Conservation (phyloP, 177 flowering plant species). For the Vitis hybrid region DNA sequence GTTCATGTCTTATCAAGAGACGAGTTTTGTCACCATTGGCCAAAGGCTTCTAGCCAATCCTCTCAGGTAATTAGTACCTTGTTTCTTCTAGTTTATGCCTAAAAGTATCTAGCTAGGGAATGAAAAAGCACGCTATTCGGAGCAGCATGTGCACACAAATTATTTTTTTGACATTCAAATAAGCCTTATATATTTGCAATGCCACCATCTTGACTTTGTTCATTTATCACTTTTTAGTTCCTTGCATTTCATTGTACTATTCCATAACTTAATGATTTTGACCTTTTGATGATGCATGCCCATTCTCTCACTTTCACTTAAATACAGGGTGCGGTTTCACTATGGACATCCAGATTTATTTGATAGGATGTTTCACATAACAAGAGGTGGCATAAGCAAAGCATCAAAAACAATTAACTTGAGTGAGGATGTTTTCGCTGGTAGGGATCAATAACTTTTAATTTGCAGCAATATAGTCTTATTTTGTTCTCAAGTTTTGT, state of each 20-base stretch:
- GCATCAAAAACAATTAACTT: slow-evolving; percentile 92
- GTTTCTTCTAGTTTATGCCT: slow-evolving; percentile 1
- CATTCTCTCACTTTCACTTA: slow-evolving; percentile 1
- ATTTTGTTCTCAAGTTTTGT: neutral
- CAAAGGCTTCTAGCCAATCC: slow-evolving; percentile 92
- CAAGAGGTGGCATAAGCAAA: slow-evolving; percentile 98
- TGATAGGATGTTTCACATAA: slow-evolving; percentile 87
- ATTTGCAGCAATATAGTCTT: neutral
- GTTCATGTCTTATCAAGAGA: slow-evolving; percentile 99
- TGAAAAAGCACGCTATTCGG: neutral
- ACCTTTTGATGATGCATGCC: neutral
- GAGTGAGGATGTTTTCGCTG: slow-evolving; percentile 95
- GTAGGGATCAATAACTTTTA: slow-evolving; percentile 31
- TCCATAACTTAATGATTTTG: neutral
- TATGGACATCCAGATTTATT: slow-evolving; percentile 98
- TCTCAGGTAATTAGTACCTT: slow-evolving; percentile 54
- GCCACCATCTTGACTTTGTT: too few species aligned
- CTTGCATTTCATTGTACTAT: neutral
- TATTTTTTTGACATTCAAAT: neutral
- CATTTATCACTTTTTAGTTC: too few species aligned
- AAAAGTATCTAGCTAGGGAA: neutral
- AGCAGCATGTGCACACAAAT: neutral
- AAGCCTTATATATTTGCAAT: too few species aligned
- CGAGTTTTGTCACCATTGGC: slow-evolving; percentile 96
- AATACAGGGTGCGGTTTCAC: slow-evolving; percentile 84